phyloP scores from a whole-genome alignment of 2,329 filamentous ascomycete species.

The Aspergillus ochraceoroseus region DNA sequence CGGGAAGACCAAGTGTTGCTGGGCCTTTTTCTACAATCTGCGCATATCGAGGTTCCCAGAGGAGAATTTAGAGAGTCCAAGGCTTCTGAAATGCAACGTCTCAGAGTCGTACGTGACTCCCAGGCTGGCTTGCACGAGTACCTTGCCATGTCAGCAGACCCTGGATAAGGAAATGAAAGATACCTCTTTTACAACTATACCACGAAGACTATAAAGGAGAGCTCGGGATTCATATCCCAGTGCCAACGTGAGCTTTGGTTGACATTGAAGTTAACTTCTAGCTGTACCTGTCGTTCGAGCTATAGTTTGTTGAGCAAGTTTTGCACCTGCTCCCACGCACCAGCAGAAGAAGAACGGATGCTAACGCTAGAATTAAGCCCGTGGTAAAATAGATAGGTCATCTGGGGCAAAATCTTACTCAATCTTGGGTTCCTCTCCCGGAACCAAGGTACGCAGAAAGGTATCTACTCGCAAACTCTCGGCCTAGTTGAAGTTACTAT shows the following conservation, averaged over 20 bases:
- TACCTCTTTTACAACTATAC: conserved; percentile 30
- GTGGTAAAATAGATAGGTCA: conserved; percentile 19
- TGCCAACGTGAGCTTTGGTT: neutral
- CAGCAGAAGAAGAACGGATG: conserved; percentile 22
- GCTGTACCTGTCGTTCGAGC: conserved; percentile 15
- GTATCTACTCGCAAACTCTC: neutral
- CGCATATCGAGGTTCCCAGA: neutral
- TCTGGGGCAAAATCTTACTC: conserved; percentile 9
- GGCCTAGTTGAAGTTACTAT: neutral
- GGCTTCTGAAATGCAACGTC: conserved; percentile 13
- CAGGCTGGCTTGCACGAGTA: conserved; percentile 19
- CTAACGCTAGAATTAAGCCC: conserved; percentile 30
- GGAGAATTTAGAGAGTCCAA: no score
- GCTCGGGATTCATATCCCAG: conserved; percentile 17
- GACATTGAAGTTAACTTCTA: no score
- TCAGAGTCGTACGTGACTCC: conserved; percentile 15
- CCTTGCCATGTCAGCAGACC: conserved; percentile 2
- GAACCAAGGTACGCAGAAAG: conserved; percentile 12
- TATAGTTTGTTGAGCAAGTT: conserved; percentile 20
- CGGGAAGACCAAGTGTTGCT: conserved; percentile 20
- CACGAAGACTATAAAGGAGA: conserved; percentile 28
- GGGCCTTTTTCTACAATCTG: conserved; percentile 24
- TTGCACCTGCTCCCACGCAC: conserved; percentile 21
- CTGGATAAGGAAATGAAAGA: neutral
- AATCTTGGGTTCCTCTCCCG: conserved; percentile 10